Evolutionary conservation across 768 basidiomycete genomes (phyloP), one percentile per base, ranked within the genome.

Genomic region (Cystobasidium onofrii): DNA sequence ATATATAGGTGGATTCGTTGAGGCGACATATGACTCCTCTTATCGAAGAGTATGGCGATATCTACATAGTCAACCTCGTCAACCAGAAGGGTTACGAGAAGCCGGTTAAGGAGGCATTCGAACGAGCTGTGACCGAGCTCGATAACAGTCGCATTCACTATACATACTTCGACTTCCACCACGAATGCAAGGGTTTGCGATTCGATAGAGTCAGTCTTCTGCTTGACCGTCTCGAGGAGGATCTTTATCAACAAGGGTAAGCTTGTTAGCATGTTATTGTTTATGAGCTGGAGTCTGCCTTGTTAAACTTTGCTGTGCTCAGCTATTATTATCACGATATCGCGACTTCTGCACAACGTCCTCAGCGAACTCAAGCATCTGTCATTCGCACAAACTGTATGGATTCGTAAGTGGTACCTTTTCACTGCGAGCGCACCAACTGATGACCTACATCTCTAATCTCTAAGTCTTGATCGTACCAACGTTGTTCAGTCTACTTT

Each of bases 141-240:
- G 73, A 83, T 77, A 78, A 89, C 39, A 84, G 88, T 2, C 84
- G 87, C 36, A 88, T 90, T 46, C 87, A 87, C 78, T 99, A 99
- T 79, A 85, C 90, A 76, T 96, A 97, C 83, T 99, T 97, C 78
- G 96, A 99, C 80, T 99, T 99, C 84, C 95, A 97, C 80, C 88
- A 86, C 74, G 93, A 98, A 81, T 97, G 94, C 84, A 90, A 87
- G 80, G 85, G 90, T 62, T 91, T 98, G 89, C 88, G 91, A 50
- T 99, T 92, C 88, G 92, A 99, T 80, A 87, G 93, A 57, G 91
- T 99, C 76, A 86, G 86, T 66, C 80, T 92, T 18, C 84, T 99
- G 46, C 85, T 94, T 54, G 90, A 92, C 75, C 84, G 85, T 69
- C 80, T 97, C 63, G 85, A 88, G 76, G 86, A 88, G 34, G 89